Evolutionary conservation across 768 basidiomycete genomes (phyloP), one percentile per base, ranked within the genome.

Genomic region (Pulveroboletus sp.): DNA sequence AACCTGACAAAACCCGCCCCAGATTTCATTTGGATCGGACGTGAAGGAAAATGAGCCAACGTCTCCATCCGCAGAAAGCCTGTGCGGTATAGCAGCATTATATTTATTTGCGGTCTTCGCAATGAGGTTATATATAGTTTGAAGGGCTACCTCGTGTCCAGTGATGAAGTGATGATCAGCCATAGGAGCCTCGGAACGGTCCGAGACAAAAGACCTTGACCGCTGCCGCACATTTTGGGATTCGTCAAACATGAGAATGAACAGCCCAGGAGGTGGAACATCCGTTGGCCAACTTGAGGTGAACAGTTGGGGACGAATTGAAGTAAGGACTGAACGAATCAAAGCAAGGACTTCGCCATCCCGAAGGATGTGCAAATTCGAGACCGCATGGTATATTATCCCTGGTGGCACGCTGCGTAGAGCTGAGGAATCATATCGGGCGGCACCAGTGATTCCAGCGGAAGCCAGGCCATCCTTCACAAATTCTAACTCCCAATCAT

Each of bases 401-500:
- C 78, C 76, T n/a, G 78, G 66, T 4, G 79, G 75, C 11, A 74
- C 65, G 32, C 72, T 65, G 19, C 68, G 62, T n/a, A 82, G 63
- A 24, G 73, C 58, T 26, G 54, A 55, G 38, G 57, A 46, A 45
- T 44, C 49, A 34, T 20, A 54, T 53, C 38, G 53, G 22, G 44
- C 1, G n/a, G 22, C 9, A 8, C 47, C 35, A 24, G 24, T 38
- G 39, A 67, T 51, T 17, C 70, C 63, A 36, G 68, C 60, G 24
- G 63, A 56, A 22, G 71, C 54, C 35, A 88, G 60, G 35, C 75
- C 72, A n/a, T 73, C 67, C 10, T 83, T 60, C 5, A 86, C 76
- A 22, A 76, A 61, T 10, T 65, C 53, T 4, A 79, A 65, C 59
- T 92, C 85, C 83, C 87, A 93, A 29, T 70, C 65, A 47, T 85